Evolutionary conservation across 768 basidiomycete genomes (phyloP), one percentile per base, ranked within the genome.

Genomic region (Leccinum fibrillosum): DNA sequence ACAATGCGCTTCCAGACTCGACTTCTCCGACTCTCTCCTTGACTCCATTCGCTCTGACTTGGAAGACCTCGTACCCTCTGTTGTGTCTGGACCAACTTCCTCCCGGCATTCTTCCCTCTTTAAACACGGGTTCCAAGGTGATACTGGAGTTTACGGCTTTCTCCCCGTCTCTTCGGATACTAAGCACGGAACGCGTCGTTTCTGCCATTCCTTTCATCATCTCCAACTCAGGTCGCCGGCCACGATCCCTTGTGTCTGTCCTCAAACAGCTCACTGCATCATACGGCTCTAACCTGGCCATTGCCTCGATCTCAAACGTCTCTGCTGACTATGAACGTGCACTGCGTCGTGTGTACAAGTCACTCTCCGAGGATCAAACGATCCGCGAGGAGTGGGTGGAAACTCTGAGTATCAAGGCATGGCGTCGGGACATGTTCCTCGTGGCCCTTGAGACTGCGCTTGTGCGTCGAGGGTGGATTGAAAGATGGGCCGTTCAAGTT

Each of bases 401-500:
- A 21, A 58, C 52, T 19, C 65, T 73, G 54, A 74, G 80, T 45
- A 52, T 66, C 6, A 64, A 66, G 47, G 74, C 64, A 35, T 82
- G 80, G 82, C 74, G 82, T 54, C 77, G 79, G 61, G 72, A 79
- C 53, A 70, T 77, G 58, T 71, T 84, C n/a, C 64, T 78, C 59
- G 54, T 80, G 30, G 72, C 72, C 28, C 83, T 85, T 74, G 83
- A 86, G 64, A 80, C 78, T 21, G 81, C 75, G 0, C 72, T 86
- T 37, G 66, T 85, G 15, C 67, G 72, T 44, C 75, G 72, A 4
- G 77, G 78, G 15, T 66, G 74, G 61, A 62, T 86, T 53, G 70
- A 68, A 62, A 74, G 81, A 54, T 86, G 84, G 85, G 69, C 74
- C 12, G 28, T 72, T 44, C 64, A 66, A 50, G 61, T 72, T 47